These are phyloP conservation scores for Yarrowia yakushimensis DNA, from an alignment of 805 yeast genomes.

Conservation along the genomic window DNA sequence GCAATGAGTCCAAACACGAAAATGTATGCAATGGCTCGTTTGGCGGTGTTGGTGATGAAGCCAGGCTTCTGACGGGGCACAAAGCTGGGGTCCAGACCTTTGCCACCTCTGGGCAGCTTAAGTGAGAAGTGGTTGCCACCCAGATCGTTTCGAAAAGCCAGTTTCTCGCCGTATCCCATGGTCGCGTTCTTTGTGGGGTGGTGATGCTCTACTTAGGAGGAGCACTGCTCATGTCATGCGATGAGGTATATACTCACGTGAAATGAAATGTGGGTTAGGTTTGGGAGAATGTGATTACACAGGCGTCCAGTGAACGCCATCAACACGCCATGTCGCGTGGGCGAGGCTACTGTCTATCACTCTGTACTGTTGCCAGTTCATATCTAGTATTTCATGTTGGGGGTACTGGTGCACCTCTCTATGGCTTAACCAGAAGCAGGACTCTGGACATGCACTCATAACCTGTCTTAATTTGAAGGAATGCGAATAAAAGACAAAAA, in stretches of 20 bases:
- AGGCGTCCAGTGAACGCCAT: not conserved
- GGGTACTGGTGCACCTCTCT: too few species aligned
- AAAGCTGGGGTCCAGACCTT: conserved; percentile 13
- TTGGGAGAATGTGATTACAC: conserved; percentile 14
- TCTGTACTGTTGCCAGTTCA: too few species aligned
- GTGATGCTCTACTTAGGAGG: not conserved
- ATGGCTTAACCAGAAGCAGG: too few species aligned
- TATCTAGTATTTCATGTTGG: too few species aligned
- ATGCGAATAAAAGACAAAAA: too few species aligned
- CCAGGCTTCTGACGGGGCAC: conserved; percentile 23
- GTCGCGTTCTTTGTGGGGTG: not conserved
- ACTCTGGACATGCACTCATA: too few species aligned
- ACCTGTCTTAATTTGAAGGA: too few species aligned
- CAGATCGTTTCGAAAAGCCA: conserved; percentile 23
- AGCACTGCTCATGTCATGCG: conserved; percentile 15
- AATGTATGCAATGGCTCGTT: conserved; percentile 22
- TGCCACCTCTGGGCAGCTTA: not conserved
- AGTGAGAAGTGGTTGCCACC: conserved; percentile 13
- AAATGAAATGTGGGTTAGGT: not conserved
- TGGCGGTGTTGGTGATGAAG: conserved; percentile 15
- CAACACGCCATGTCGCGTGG: not conserved
- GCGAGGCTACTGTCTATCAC: not conserved
- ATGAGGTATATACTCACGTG: conserved; percentile 20
- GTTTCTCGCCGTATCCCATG: conserved; percentile 24
- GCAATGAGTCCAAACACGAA: not conserved